Percentiles rank a stretch among this genome's conserved stretches.
Evolutionary conservation across 805 yeast species (phyloP).

Genomic region (Cyberlindnera maclurae): DNA sequence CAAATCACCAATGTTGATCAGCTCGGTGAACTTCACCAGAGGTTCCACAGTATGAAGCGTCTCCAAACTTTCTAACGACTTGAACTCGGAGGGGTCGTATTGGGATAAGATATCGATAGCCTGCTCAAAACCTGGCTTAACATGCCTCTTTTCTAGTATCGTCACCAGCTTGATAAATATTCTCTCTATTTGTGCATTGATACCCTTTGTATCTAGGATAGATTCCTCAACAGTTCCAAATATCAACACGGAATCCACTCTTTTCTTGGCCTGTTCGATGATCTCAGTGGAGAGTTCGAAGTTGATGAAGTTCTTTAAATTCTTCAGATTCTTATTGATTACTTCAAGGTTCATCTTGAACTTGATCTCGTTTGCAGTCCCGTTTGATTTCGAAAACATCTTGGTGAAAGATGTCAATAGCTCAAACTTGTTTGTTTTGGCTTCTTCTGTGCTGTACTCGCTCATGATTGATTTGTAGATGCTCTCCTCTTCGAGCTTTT

Average conservation of each 20-base stretch:
- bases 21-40: conserved; percentile 75
- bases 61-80: conserved; percentile 27
- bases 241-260: conserved; percentile 51
- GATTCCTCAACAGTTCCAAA: conserved; percentile 26
- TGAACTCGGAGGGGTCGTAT: conserved; percentile 53
- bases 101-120: conserved; percentile 65
- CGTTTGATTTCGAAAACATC: conserved; percentile 40
- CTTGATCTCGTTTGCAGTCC: conserved; percentile 35
- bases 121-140: conserved; percentile 76
- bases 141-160: conserved; percentile 62
- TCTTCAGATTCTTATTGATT: conserved; percentile 64
- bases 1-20: conserved; percentile 87
- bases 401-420: conserved; percentile 58
- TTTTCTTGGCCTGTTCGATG: conserved; percentile 58
- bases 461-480: conserved; percentile 34
- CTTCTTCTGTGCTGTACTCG: conserved; percentile 30
- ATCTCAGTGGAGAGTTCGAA: conserved; percentile 71
- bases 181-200: conserved; percentile 40
- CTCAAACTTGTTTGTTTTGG: conserved; percentile 38
- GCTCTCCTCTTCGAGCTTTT: conserved; percentile 35
- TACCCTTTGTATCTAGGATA: conserved; percentile 22
- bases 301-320: conserved; percentile 69
- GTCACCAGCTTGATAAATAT: conserved; percentile 62
- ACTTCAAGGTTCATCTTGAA: conserved; percentile 78
- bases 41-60: conserved; percentile 57